Evolutionary conservation across 208 protist genomes (phyloP).

Genomic region (Trypanosoma cruzi): DNA sequence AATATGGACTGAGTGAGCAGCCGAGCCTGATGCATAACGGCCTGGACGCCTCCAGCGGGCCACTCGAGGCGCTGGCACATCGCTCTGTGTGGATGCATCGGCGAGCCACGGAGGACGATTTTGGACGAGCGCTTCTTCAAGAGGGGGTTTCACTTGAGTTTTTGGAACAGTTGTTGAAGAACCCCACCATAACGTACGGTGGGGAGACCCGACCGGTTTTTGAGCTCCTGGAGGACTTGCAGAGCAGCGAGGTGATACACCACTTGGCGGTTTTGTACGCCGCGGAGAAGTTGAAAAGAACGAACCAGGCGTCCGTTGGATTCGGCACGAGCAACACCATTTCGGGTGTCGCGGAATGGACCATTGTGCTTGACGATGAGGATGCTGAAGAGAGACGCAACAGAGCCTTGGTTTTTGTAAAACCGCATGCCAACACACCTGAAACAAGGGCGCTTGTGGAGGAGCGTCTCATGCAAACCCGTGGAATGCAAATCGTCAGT

Average conservation of each 20-base stretch:
- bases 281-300: slow-evolving; percentile 14
- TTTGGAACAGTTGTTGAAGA: slow-evolving; percentile 45
- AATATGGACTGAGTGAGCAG: slow-evolving; percentile 39
- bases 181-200: slow-evolving; percentile 30
- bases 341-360: slow-evolving; percentile 29
- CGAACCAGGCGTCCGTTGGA: not conserved
- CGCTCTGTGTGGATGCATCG: slow-evolving; percentile 69
- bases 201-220: slow-evolving; percentile 40
- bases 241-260: slow-evolving; percentile 34
- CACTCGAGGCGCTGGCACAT: slow-evolving; percentile 74
- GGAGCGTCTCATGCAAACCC: slow-evolving; percentile 32
- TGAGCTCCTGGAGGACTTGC: slow-evolving; percentile 40
- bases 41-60: slow-evolving; percentile 50
- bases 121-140: slow-evolving; percentile 47
- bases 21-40: slow-evolving; percentile 51
- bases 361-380: slow-evolving; percentile 36
- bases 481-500: slow-evolving; percentile 38
- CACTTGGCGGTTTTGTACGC: slow-evolving; percentile 34
- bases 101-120: slow-evolving; percentile 57
- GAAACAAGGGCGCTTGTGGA: slow-evolving; percentile 33
- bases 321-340: not conserved
- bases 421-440: slow-evolving; percentile 68
- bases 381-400: slow-evolving; percentile 35
- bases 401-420: slow-evolving; percentile 66
- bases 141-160: slow-evolving; percentile 37